These are phyloP conservation scores for Isochrysis galbana DNA, from an alignment of 78 protist genomes.

Conservation along the genomic window DNA sequence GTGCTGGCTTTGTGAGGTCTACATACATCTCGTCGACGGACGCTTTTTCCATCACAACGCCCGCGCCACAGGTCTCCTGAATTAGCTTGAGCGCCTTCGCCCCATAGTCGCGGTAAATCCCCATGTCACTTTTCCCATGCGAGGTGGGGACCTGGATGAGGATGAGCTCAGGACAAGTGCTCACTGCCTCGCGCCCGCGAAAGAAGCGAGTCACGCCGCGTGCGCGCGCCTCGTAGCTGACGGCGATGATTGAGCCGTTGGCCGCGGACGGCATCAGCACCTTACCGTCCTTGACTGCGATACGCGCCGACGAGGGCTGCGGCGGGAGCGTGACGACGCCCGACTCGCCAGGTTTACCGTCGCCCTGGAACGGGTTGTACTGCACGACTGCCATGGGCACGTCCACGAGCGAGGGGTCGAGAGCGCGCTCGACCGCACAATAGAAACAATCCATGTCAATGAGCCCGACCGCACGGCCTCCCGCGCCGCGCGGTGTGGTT, in stretches of 20 bases:
- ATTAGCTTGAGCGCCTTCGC: neutral
- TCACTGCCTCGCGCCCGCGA: constrained; percentile 18
- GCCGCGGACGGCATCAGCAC: neutral
- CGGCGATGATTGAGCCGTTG: constrained; percentile 37
- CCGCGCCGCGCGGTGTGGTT: too few relatives aligned
- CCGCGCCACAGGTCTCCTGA: neutral
- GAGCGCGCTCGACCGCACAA: constrained; percentile 27
- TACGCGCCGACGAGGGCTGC: neutral
- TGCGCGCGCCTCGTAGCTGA: constrained; percentile 37
- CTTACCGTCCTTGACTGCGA: neutral
- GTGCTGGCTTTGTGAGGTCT: neutral
- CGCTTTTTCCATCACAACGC: neutral
- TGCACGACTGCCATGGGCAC: constrained; percentile 40
- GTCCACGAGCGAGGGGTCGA: constrained; percentile 27
- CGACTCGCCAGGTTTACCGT: neutral
- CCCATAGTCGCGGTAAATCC: constrained; percentile 13
- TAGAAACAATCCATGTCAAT: constrained; percentile 50
- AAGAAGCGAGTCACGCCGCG: constrained; percentile 37
- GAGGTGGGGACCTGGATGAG: constrained; percentile 38
- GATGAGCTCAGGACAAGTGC: neutral
- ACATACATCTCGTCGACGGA: constrained; percentile 42
- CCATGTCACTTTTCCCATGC: constrained; percentile 23
- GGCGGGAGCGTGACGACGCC: constrained; percentile 8
- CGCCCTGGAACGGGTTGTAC: constrained; percentile 29
- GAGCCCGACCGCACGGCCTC: too few relatives aligned